Conservation (phyloP, 352 stramenopile species). For the Globisporangium takayamanum region DNA sequence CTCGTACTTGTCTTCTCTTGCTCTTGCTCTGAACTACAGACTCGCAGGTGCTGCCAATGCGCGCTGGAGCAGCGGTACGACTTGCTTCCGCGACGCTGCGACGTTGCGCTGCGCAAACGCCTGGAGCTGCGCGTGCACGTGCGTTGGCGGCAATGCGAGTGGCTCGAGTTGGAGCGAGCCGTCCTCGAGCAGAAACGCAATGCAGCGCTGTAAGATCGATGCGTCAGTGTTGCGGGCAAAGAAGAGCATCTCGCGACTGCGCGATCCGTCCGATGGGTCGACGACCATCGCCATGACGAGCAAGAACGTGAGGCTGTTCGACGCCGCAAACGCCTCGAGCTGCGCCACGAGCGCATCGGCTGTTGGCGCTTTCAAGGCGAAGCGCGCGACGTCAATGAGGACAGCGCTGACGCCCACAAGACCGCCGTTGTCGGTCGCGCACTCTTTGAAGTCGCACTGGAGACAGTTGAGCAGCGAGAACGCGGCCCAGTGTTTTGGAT, state of each 20-base stretch:
- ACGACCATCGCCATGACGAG: constrained; percentile 69
- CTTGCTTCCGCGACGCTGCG: constrained; percentile 64
- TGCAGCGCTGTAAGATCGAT: constrained; percentile 21
- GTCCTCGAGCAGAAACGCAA: constrained; percentile 30
- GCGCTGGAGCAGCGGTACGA: constrained; percentile 58
- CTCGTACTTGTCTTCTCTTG: too few species aligned
- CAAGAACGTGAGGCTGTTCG: constrained; percentile 53
- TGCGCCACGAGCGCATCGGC: constrained; percentile 18
- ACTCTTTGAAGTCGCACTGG: constrained; percentile 80
- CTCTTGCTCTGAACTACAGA: too few species aligned
- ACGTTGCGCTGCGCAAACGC: constrained; percentile 60
- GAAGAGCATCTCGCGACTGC: constrained; percentile 58
- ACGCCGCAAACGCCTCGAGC: constrained; percentile 30
- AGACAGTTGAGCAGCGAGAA: constrained; percentile 68
- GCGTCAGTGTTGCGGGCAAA: constrained; percentile 25
- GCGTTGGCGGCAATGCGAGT: constrained; percentile 24
- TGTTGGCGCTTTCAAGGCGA: constrained; percentile 39
- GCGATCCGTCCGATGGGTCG: constrained; percentile 22
- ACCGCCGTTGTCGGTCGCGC: constrained; percentile 12
- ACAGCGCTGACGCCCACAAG: constrained; percentile 58
- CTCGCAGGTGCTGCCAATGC: constrained; percentile 18
- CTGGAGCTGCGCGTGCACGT: constrained; percentile 22
- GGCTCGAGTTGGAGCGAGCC: constrained; percentile 34
- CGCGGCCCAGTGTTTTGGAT: constrained; percentile 42
- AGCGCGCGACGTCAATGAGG: constrained; percentile 44